These are phyloP conservation scores for Dorcoceras hygrometricum DNA, from an alignment of 257 asterid genomes.

Conservation along the genomic window DNA sequence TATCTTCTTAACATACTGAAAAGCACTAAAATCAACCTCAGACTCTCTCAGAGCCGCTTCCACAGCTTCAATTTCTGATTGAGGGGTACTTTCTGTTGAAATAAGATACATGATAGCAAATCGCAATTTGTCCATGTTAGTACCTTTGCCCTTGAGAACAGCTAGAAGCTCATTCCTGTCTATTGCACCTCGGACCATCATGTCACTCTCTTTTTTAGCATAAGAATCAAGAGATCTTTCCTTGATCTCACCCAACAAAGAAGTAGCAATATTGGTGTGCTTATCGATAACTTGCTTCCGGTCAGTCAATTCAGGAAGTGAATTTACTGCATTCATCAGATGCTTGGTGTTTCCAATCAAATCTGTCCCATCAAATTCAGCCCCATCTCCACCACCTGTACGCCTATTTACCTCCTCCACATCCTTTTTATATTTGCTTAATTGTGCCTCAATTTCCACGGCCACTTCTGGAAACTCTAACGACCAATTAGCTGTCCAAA, in stretches of 20 bases:
- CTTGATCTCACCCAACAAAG: slow-evolving; percentile 62
- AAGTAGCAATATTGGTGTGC: slow-evolving; percentile 90
- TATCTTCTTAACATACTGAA: slow-evolving; percentile 91
- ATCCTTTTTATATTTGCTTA: slow-evolving; percentile 79
- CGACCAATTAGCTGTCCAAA: slow-evolving; percentile 82
- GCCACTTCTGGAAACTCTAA: slow-evolving; percentile 93
- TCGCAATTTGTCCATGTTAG: slow-evolving; percentile 61
- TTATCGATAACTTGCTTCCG: slow-evolving; percentile 80
- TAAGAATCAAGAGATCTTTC: slow-evolving; percentile 72
- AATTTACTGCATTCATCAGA: slow-evolving; percentile 91
- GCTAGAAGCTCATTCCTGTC: slow-evolving; percentile 76
- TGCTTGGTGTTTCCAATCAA: slow-evolving; percentile 87
- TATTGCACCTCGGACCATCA: slow-evolving; percentile 83
- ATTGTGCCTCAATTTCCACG: slow-evolving; percentile 76
- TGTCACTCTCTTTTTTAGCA: slow-evolving; percentile 82
- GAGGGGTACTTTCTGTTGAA: slow-evolving; percentile 65
- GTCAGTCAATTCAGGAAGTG: slow-evolving; percentile 93
- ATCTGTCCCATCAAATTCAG: slow-evolving; percentile 86
- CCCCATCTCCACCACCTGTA: slow-evolving; percentile 79
- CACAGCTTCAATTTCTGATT: slow-evolving; percentile 79
- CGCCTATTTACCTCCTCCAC: slow-evolving; percentile 90
- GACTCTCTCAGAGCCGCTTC: slow-evolving; percentile 75
- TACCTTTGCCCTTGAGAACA: slow-evolving; percentile 88
- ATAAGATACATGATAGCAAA: slow-evolving; percentile 77
- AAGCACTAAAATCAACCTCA: slow-evolving; percentile 88